phyloP scores from a whole-genome alignment of 306 rosid species.

The Datisca glomerata region DNA sequence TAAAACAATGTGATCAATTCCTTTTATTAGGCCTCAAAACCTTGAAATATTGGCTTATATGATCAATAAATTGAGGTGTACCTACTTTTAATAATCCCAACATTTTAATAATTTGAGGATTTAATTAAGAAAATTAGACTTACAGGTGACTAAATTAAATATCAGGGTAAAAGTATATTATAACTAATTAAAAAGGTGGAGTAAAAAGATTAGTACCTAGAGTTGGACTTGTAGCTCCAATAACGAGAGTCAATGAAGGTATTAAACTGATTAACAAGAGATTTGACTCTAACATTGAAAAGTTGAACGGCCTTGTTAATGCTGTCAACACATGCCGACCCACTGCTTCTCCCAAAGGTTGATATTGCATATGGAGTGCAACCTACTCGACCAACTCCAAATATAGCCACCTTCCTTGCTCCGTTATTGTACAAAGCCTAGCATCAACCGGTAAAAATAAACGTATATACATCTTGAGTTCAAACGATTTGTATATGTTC shows the following conservation, averaged over 20 bases:
- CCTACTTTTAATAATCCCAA: too few relatives aligned
- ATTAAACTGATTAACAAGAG: slow-evolving; percentile 18
- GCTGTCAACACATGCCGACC: slow-evolving; percentile 13
- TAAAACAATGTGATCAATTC: too few relatives aligned
- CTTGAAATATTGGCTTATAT: too few relatives aligned
- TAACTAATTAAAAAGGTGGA: not conserved
- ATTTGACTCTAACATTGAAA: slow-evolving; percentile 20
- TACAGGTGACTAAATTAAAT: not conserved
- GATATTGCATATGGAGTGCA: slow-evolving; percentile 19
- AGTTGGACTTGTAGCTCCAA: not conserved
- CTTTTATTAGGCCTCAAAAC: too few relatives aligned
- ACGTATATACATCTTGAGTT: not conserved
- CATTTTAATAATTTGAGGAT: too few relatives aligned
- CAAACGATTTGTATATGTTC: not conserved
- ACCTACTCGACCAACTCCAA: slow-evolving; percentile 6
- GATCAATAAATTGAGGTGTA: too few relatives aligned
- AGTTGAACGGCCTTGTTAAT: slow-evolving; percentile 16
- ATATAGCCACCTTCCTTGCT: slow-evolving; percentile 14
- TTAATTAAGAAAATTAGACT: not conserved
- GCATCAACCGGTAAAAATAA: not conserved
- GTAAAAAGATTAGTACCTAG: not conserved
- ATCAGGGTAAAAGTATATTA: not conserved
- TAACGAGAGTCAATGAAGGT: slow-evolving; percentile 12
- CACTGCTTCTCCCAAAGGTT: not conserved
- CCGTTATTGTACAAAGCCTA: slow-evolving; percentile 7